Percentiles rank a stretch among this genome's conserved stretches.
phyloP scores from a whole-genome alignment of 495 filamentous ascomycete genomes.

The Daldinia vernicosa region DNA sequence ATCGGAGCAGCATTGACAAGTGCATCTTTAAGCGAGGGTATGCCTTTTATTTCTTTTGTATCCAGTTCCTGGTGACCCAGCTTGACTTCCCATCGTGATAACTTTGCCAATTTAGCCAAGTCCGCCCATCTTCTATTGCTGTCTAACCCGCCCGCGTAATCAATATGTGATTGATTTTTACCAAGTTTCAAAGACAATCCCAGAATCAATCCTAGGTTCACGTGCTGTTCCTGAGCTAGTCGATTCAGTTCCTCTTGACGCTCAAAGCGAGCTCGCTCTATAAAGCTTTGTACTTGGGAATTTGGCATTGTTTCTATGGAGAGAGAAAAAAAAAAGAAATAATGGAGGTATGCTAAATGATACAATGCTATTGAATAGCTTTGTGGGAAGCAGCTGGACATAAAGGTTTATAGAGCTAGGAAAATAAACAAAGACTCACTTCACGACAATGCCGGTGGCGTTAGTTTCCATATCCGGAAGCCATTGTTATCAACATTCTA shows the following conservation, averaged over 20 bases:
- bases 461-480: slow-evolving; percentile 36
- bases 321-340: not conserved
- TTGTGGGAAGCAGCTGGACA: not conserved
- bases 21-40: slow-evolving; percentile 29
- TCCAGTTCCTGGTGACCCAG: not conserved
- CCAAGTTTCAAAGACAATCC: slow-evolving; percentile 27
- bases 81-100: slow-evolving; percentile 5
- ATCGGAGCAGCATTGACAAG: slow-evolving; percentile 26
- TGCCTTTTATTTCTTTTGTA: not conserved
- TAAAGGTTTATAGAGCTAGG: slow-evolving; percentile 10
- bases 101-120: slow-evolving; percentile 4
- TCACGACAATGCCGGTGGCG: not conserved
- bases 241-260: slow-evolving; percentile 30
- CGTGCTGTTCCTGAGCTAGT: slow-evolving; percentile 23
- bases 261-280: slow-evolving; percentile 29
- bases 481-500: slow-evolving; percentile 16
- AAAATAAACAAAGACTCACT: slow-evolving; percentile 22
- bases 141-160: slow-evolving; percentile 33
- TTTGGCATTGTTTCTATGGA: slow-evolving; percentile 14
- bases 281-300: slow-evolving; percentile 12
- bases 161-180: slow-evolving; percentile 23
- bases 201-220: slow-evolving; percentile 23
- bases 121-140: slow-evolving; percentile 20
- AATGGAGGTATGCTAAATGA: not conserved
- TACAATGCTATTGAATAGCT: slow-evolving; percentile 34